Evolutionary conservation across 352 stramenopile genomes (phyloP).

Genomic region (Pythium utonaiense): DNA sequence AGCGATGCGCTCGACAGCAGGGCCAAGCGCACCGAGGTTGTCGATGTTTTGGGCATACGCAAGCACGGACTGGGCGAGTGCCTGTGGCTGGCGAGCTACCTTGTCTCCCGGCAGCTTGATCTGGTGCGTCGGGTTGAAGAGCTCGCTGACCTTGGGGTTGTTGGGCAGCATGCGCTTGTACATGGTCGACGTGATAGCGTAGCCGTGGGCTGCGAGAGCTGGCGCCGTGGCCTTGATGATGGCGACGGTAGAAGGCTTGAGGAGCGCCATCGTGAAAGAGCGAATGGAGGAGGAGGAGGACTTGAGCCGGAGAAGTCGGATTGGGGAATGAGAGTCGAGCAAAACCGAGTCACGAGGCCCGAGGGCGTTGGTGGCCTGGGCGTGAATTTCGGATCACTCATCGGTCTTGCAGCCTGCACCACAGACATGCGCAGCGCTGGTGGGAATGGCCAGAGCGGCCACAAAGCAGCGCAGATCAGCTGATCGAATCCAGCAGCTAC

Average conservation of each 20-base stretch:
- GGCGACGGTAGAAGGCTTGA: constrained; percentile 36
- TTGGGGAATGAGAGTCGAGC: constrained; percentile 8
- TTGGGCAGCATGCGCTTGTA: constrained; percentile 65
- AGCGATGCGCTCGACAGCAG: constrained; percentile 54
- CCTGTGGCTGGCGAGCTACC: constrained; percentile 39
- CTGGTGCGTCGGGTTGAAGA: constrained; percentile 78
- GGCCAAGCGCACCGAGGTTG: constrained; percentile 38
- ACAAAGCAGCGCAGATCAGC: background rate
- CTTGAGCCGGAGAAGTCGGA: constrained; percentile 8
- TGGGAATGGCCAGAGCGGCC: background rate
- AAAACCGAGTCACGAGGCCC: too few relatives aligned
- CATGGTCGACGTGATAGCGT: constrained; percentile 63
- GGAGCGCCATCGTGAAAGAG: constrained; percentile 25
- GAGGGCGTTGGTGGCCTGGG: too few relatives aligned
- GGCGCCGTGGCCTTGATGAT: constrained; percentile 68
- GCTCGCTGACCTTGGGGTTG: constrained; percentile 53
- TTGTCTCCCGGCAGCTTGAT: constrained; percentile 33
- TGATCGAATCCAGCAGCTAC: too few relatives aligned
- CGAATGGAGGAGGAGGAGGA: constrained; percentile 1
- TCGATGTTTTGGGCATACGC: constrained; percentile 65
- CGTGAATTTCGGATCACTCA: constrained; percentile 22
- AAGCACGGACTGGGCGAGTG: constrained; percentile 56
- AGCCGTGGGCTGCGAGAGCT: constrained; percentile 56
- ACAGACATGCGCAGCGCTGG: background rate
- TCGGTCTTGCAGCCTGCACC: background rate